A percentile compares a stretch with the other conserved stretches of the same genome.
Evolutionary conservation across 202 grass and related monocot genomes (phyloP).

Genomic region (Bolboschoenoplectus hybrid): DNA sequence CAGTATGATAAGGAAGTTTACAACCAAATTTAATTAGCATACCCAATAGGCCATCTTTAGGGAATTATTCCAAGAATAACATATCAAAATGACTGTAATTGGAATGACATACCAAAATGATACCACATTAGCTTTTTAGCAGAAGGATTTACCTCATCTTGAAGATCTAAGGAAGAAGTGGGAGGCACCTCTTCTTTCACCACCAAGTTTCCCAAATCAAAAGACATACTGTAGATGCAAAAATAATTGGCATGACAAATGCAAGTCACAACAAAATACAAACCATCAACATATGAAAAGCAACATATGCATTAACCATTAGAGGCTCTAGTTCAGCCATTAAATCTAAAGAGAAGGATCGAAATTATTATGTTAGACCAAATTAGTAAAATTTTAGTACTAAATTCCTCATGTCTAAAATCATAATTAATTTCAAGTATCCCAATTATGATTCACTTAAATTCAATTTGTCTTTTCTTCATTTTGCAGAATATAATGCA

Average conservation of each 20-base stretch:
- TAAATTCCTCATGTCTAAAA: not conserved
- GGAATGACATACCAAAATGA: not conserved
- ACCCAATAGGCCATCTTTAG: not conserved
- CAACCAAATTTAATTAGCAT: constrained; percentile 10
- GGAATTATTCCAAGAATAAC: not conserved
- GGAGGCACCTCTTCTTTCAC: constrained; percentile 46
- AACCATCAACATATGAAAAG: constrained; percentile 34
- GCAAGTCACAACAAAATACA: not conserved
- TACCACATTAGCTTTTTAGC: not conserved
- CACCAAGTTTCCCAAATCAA: constrained; percentile 78
- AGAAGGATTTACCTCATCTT: constrained; percentile 74
- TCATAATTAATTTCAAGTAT: not conserved
- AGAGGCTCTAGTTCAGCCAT: not conserved
- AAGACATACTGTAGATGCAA: constrained; percentile 73
- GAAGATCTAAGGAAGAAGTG: constrained; percentile 59
- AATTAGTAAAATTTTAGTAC: not conserved
- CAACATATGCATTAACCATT: not conserved
- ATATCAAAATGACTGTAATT: constrained; percentile 21
- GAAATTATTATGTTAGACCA: not conserved
- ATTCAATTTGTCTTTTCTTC: constrained; percentile 7
- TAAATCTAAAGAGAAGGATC: not conserved
- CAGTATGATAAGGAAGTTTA: not conserved
- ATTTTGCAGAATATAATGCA: constrained; percentile 23
- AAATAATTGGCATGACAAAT: constrained; percentile 4
- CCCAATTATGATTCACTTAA: constrained; percentile 5